phyloP scores from a whole-genome alignment of 2,329 filamentous ascomycete genomes.

The Pseudocercospora musae region DNA sequence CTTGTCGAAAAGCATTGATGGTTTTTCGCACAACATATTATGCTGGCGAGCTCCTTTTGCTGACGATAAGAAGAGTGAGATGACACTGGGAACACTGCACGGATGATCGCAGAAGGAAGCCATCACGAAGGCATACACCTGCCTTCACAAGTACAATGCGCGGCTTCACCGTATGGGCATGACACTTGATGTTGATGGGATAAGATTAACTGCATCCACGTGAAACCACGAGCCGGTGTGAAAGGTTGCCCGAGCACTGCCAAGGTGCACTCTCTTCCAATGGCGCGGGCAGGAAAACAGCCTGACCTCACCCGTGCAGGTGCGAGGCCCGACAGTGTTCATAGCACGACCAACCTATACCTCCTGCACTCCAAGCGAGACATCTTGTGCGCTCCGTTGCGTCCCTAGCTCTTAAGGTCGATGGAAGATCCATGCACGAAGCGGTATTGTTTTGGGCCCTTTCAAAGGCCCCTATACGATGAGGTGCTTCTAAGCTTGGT shows the following conservation, averaged over 20 bases:
- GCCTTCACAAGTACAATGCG: neutral
- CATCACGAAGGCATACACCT: neutral
- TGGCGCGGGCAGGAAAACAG: neutral
- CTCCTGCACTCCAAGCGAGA: no score
- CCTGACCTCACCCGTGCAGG: neutral
- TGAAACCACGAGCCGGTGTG: neutral
- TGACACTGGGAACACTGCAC: no score
- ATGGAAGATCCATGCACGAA: neutral
- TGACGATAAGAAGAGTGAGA: no score
- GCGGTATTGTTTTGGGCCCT: neutral
- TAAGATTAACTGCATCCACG: neutral
- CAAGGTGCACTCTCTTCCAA: neutral
- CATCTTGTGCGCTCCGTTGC: no score
- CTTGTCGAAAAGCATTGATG: slow-evolving; percentile 19
- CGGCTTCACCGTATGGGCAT: no score
- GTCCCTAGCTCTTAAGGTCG: neutral
- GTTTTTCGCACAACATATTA: no score
- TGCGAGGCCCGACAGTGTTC: neutral
- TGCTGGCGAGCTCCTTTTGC: no score
- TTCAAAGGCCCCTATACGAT: neutral
- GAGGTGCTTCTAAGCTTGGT: neutral
- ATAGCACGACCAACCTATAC: neutral
- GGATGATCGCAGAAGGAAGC: no score
- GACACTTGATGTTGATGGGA: neutral
- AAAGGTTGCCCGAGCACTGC: neutral